Evolutionary conservation across 805 yeast genomes (phyloP), one percentile per base, ranked within the genome.

Genomic region (Candida maltosa): DNA sequence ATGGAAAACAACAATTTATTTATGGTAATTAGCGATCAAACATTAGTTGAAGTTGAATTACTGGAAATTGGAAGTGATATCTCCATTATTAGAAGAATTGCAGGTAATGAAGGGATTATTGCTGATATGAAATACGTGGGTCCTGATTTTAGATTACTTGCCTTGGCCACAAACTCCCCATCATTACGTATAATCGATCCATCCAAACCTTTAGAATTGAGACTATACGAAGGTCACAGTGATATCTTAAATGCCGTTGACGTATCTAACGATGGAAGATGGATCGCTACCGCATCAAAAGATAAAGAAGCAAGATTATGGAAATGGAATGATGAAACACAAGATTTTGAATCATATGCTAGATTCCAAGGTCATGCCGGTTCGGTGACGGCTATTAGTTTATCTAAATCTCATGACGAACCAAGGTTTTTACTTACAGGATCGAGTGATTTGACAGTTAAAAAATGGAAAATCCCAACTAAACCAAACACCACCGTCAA

Each of bases 61-160:
- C 32, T 42, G 4, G 22, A 29, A 7, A 11, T 8, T 17, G 18
- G 49, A 30, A 47, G 53, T 28, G 4, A 14, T 16, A 54, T 83
- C n/a, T 69, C 72, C 14, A 53, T 74, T 2, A 48, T 58, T 6
- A 67, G 79, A 37, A 71, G 77, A 27, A 69, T 88, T 47, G 93
- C 96, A 1, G 97, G 97, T 47, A 88, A 88, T 58, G 96, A 91
- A 60, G 97, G 97, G 38, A 91, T 93, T 17, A 80, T 93, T 49
- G 95, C 96, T 2, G 97, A 91, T 54, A 73, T 88, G 65, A 76
- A 78, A 46, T 83, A 79, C 51, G 82, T 80, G 21, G 93, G 93
- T 0, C 86, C 87, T 6, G 52, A 67, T 16, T 54, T 65, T 20
- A 55, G 70, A 30, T 61, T 70, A 24, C 56, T 91, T 29, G 97